Evolutionary conservation across 805 yeast species (phyloP).

Genomic region (Candida ovalis): DNA sequence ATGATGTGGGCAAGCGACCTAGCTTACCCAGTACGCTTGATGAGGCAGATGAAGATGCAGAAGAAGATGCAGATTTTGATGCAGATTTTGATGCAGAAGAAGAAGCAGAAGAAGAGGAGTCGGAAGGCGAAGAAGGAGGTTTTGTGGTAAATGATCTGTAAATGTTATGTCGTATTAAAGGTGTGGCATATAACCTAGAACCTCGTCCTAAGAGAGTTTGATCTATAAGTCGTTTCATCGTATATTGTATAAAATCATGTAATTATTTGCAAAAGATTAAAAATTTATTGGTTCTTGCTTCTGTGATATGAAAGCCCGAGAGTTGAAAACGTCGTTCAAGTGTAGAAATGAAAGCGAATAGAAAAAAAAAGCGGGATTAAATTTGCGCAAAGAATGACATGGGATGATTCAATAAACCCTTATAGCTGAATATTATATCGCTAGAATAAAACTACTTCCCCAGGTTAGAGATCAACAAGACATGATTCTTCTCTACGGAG

Average conservation of each 20-base stretch:
- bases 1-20: not conserved
- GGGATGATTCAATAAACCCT: no score
- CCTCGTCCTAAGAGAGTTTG: not conserved
- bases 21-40: not conserved
- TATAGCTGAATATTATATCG: no score
- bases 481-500: no score
- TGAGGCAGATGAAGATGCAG: not conserved
- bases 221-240: not conserved
- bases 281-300: not conserved
- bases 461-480: no score
- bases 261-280: no score
- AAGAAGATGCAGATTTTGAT: not conserved
- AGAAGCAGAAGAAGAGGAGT: not conserved
- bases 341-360: no score
- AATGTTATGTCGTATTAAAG: not conserved
- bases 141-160: not conserved
- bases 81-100: not conserved
- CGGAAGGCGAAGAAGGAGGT: not conserved
- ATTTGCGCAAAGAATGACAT: no score
- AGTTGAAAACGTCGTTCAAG: no score
- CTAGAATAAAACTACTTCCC: no score
- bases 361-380: no score
- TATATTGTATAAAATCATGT: not conserved
- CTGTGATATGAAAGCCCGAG: no score
- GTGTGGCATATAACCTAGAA: not conserved